phyloP scores from a whole-genome alignment of 1,284 basidiomycete species.

The Papiliotrema flavescens region DNA sequence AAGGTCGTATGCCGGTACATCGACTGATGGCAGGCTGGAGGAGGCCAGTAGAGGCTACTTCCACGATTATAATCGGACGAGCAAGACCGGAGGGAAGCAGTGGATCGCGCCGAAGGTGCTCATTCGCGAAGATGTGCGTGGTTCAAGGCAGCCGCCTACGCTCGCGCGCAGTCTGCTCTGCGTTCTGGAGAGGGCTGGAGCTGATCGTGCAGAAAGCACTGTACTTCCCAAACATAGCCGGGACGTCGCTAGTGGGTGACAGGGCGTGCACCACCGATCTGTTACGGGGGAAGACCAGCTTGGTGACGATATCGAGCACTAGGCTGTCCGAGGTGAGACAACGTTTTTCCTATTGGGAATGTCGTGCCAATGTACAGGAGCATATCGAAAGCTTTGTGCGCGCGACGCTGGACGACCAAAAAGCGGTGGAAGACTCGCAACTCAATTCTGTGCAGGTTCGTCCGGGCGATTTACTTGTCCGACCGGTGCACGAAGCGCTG shows the following conservation, averaged over 20 bases:
- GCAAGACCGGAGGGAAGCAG: conserved; percentile 70
- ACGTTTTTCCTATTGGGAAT: neutral
- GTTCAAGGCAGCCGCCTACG: too few relatives aligned
- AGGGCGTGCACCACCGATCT: conserved; percentile 74
- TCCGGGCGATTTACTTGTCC: neutral
- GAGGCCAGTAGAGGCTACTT: conserved; percentile 87
- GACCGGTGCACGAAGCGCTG: neutral
- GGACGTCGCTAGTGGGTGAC: conserved; percentile 61
- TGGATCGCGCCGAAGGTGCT: conserved; percentile 89
- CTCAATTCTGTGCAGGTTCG: conserved; percentile 70
- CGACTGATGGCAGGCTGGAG: conserved; percentile 60
- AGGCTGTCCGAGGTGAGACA: conserved; percentile 74
- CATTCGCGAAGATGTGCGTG: conserved; percentile 79
- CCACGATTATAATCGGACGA: conserved; percentile 77
- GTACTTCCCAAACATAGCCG: conserved; percentile 85
- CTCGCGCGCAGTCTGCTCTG: too few relatives aligned
- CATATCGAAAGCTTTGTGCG: conserved; percentile 73
- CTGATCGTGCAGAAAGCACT: conserved; percentile 64
- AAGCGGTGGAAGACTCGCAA: conserved; percentile 58
- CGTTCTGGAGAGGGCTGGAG: neutral
- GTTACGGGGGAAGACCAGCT: conserved; percentile 68
- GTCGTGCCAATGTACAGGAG: conserved; percentile 54
- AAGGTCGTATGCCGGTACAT: too few relatives aligned
- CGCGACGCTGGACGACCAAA: conserved; percentile 62
- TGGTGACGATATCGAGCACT: conserved; percentile 76